Evolutionary conservation across 1,139 yeast species (phyloP).

Genomic region (Lodderomyces beijingensis): DNA sequence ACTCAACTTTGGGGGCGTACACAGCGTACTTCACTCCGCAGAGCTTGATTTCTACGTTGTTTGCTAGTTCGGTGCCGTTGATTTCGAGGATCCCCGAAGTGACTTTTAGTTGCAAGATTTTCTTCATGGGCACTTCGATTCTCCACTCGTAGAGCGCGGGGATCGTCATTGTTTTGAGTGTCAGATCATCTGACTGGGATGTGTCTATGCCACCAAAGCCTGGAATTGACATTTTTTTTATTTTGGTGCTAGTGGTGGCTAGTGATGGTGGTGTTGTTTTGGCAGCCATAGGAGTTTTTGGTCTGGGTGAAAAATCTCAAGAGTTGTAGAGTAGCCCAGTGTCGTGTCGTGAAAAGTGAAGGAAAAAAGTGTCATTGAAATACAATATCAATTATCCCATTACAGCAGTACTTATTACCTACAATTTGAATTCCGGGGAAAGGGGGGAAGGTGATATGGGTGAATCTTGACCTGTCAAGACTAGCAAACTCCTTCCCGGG

Average conservation of each 20-base stretch:
- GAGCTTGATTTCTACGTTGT: constrained; percentile 59
- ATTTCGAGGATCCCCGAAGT: constrained; percentile 76
- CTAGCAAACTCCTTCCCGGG: too few species aligned
- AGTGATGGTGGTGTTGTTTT: too few species aligned
- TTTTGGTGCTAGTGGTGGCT: too few species aligned
- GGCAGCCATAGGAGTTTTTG: too few species aligned
- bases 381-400: neutral
- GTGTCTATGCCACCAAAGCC: constrained; percentile 18
- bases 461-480: constrained; percentile 1
- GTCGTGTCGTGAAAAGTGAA: too few species aligned
- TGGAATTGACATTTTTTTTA: constrained; percentile 21
- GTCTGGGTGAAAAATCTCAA: too few species aligned
- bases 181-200: constrained; percentile 7
- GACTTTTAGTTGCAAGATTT: constrained; percentile 53
- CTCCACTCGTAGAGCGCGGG: constrained; percentile 74
- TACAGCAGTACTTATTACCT: too few species aligned
- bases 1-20: constrained; percentile 52
- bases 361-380: too few species aligned
- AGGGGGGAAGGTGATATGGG: too few species aligned
- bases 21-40: constrained; percentile 54
- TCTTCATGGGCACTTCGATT: constrained; percentile 63
- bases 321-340: too few species aligned
- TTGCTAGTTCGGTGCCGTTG: constrained; percentile 88
- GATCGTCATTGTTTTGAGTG: constrained; percentile 19
- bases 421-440: too few species aligned